phyloP scores from a whole-genome alignment of 768 basidiomycete genomes.

The Lepiota brunneoincarnata region DNA sequence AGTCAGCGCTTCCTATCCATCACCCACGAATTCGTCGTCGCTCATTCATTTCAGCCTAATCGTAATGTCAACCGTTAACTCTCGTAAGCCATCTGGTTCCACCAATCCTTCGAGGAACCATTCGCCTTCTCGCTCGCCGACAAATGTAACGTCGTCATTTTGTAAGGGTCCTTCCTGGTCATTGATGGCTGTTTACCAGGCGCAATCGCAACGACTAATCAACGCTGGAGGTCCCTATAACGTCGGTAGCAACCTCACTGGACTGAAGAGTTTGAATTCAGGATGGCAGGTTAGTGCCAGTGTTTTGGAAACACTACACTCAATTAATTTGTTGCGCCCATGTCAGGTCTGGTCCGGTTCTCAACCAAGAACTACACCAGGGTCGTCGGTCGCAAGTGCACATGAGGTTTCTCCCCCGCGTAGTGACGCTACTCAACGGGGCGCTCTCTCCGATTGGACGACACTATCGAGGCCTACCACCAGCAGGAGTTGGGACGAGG shows the following conservation, averaged over 20 bases:
- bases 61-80: constrained; percentile 39
- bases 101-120: constrained; percentile 63
- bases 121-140: constrained; percentile 61
- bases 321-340: constrained; percentile 15
- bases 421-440: constrained; percentile 44
- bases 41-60: constrained; percentile 24
- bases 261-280: constrained; percentile 52
- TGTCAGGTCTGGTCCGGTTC: constrained; percentile 59
- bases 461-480: constrained; percentile 42
- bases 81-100: constrained; percentile 68
- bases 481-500: constrained; percentile 59
- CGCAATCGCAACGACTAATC: constrained; percentile 45
- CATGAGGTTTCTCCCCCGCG: constrained; percentile 46
- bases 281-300: constrained; percentile 62
- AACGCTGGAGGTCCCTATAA: constrained; percentile 38
- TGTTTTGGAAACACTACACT: neutral
- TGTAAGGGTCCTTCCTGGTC: neutral
- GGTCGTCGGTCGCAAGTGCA: constrained; percentile 55
- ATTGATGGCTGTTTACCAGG: constrained; percentile 19
- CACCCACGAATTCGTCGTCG: constrained; percentile 13
- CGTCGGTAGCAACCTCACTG: constrained; percentile 42
- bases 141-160: constrained; percentile 37
- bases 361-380: constrained; percentile 58
- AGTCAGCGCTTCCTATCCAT: constrained; percentile 9
- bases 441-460: constrained; percentile 51